Conservation (phyloP, 257 asterid species). For the Rhazya stricta region DNA sequence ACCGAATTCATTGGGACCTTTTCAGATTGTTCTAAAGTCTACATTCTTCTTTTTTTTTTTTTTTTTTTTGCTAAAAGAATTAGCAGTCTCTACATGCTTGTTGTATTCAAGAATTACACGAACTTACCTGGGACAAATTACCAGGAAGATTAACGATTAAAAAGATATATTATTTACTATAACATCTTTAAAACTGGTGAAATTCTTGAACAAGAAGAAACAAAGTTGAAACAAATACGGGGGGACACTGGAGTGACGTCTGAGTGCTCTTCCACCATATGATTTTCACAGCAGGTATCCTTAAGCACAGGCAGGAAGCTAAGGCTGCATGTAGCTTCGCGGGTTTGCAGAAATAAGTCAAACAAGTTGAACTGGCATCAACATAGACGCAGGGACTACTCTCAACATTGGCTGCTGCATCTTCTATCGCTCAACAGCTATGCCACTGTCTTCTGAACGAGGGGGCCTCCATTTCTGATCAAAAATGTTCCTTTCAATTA, state of each 20-base stretch:
- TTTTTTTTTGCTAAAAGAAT: no score
- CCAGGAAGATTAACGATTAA: no score
- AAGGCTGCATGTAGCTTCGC: neutral
- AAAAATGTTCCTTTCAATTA: constrained; percentile 42
- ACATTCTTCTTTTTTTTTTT: no score
- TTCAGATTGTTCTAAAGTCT: neutral
- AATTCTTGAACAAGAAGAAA: neutral
- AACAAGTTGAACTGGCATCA: neutral
- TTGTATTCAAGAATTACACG: no score
- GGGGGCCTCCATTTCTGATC: constrained; percentile 90
- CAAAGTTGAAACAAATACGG: neutral
- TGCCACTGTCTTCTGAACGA: constrained; percentile 39
- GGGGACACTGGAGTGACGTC: neutral
- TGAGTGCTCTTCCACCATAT: neutral
- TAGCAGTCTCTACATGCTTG: no score
- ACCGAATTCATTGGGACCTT: no score
- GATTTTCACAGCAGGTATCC: neutral
- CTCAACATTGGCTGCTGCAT: neutral
- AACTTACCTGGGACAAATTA: no score
- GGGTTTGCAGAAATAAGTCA: neutral
- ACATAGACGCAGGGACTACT: neutral
- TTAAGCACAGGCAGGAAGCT: neutral
- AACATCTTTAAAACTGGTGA: neutral
- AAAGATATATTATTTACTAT: neutral
- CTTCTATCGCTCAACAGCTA: constrained; percentile 43